Evolutionary conservation across 257 asterid genomes (phyloP).

Genomic region (Solanum clarkiae): DNA sequence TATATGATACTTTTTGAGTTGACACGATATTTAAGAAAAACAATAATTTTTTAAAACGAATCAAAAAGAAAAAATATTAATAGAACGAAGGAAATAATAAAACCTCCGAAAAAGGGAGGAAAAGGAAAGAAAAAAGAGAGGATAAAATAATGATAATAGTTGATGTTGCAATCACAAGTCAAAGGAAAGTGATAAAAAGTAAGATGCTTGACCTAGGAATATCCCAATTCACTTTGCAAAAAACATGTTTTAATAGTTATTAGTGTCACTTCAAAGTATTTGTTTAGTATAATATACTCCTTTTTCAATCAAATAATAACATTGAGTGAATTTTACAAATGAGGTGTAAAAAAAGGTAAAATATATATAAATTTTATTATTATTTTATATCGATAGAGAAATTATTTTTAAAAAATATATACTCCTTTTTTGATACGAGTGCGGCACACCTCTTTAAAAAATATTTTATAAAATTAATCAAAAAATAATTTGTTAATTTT

Average conservation of each 20-base stretch:
- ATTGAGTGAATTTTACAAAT: accelerated
- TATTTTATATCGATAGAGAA: no score
- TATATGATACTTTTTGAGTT: accelerated
- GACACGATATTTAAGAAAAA: no score
- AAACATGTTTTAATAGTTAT: not conserved
- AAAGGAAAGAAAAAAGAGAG: not conserved
- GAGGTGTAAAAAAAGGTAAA: no score
- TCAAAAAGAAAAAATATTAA: no score
- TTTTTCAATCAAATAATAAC: no score
- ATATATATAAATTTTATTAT: no score
- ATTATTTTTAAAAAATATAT: no score
- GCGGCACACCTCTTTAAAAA: no score
- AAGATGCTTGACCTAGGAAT: not conserved
- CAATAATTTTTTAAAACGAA: no score
- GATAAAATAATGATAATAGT: not conserved
- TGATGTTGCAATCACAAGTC: not conserved
- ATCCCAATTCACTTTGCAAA: not conserved
- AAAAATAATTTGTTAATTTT: no score
- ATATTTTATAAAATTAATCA: not conserved
- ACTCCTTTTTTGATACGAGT: not conserved
- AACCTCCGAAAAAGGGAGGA: not conserved
- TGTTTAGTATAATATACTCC: not conserved
- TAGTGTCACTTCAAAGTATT: not conserved
- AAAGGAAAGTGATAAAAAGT: not conserved
- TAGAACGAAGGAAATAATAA: no score